These are phyloP conservation scores for Helicostylum pulchrum DNA, from an alignment of 192 early-diverging fungal species.

Conservation along the genomic window DNA sequence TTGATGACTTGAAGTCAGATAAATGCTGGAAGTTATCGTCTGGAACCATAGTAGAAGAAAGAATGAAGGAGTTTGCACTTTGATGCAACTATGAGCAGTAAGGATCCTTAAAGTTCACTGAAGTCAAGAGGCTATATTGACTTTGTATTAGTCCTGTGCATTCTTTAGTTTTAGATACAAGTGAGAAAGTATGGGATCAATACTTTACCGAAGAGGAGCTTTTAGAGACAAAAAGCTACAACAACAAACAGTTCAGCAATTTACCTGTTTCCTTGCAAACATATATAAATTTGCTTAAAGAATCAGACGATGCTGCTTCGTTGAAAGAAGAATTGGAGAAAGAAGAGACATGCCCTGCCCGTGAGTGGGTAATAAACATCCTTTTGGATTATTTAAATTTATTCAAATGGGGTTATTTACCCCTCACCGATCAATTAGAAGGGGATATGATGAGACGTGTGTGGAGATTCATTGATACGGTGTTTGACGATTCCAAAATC, in stretches of 20 bases:
- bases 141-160: neutral
- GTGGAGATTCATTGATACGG: constrained; percentile 13
- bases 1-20: too few relatives aligned
- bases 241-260: too few relatives aligned
- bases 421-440: constrained; percentile 12
- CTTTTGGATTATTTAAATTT: constrained; percentile 5
- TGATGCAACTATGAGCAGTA: too few relatives aligned
- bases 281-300: neutral
- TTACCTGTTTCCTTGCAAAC: neutral
- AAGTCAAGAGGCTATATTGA: too few relatives aligned
- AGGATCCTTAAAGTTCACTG: too few relatives aligned
- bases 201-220: too few relatives aligned
- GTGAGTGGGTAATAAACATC: constrained; percentile 9
- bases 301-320: neutral
- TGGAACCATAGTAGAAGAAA: too few relatives aligned
- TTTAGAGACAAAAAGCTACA: too few relatives aligned
- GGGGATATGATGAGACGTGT: constrained; percentile 15
- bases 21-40: too few relatives aligned
- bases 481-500: constrained; percentile 14
- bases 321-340: constrained; percentile 7
- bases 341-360: constrained; percentile 3
- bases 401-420: constrained; percentile 12
- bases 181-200: too few relatives aligned
- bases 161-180: too few relatives aligned
- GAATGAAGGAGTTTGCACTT: too few relatives aligned